Evolutionary conservation across 1,139 yeast genomes (phyloP).

Genomic region (Geotrichum candidum): DNA sequence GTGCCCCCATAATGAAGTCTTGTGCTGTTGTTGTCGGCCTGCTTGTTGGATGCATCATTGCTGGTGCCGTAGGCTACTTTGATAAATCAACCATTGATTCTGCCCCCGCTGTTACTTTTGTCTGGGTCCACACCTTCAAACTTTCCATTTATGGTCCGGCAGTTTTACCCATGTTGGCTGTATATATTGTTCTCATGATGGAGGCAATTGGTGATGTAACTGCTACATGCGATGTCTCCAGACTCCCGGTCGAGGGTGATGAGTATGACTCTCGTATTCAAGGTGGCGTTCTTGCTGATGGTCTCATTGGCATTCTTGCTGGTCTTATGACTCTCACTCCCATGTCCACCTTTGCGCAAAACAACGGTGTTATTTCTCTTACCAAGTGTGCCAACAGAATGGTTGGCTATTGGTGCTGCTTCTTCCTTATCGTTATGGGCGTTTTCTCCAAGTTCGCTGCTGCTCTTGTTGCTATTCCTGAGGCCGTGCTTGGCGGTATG

Average conservation of each 20-base stretch:
- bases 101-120: constrained; percentile 79
- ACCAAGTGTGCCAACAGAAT: constrained; percentile 83
- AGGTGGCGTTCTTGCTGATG: constrained; percentile 86
- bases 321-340: constrained; percentile 66
- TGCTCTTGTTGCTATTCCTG: constrained; percentile 78
- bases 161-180: constrained; percentile 76
- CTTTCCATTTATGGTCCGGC: constrained; percentile 73
- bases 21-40: constrained; percentile 85
- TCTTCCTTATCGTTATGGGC: constrained; percentile 78
- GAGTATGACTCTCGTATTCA: constrained; percentile 75
- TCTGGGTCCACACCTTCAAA: constrained; percentile 82
- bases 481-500: constrained; percentile 86
- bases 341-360: constrained; percentile 87
- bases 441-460: constrained; percentile 84
- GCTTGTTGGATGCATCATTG: constrained; percentile 81
- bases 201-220: constrained; percentile 91
- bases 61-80: constrained; percentile 85
- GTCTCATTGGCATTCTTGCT: constrained; percentile 61
- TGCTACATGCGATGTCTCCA: constrained; percentile 84
- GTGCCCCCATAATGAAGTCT: constrained; percentile 90
- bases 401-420: constrained; percentile 87
- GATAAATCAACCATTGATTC: constrained; percentile 45
- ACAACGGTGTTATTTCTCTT: constrained; percentile 85
- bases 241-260: constrained; percentile 69
- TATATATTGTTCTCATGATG: constrained; percentile 74